Evolutionary conservation across 1,139 yeast genomes (phyloP), one percentile per base, ranked within the genome.

Genomic region (Candida glucosophila): DNA sequence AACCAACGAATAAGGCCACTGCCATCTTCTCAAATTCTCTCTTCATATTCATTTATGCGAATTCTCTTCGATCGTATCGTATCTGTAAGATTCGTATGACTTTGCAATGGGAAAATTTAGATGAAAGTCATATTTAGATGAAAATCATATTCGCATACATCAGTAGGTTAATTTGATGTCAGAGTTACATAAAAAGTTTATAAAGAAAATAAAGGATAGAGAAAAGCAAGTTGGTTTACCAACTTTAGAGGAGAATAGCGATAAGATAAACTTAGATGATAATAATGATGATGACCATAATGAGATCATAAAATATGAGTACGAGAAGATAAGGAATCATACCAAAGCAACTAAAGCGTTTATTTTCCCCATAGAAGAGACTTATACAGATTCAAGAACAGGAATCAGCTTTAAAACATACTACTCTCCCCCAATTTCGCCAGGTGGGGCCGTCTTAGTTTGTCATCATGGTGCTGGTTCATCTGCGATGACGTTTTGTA

Each of bases 391-490:
- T 22, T 23, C 25, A 6, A 25, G 27, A 22, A 25, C 28, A 5
- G 26, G 30, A 8, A 6, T 30, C 6, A 14, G 14, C 8, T 72
- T 83, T 47, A 72, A 75, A 32, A 70, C 77, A 0, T 82, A 77
- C 46, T 80, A 62, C 39, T 57, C 60, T 9, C 62, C 73, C 0
- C 90, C 95, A 0, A 29, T 41, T 3, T 29, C 43, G 2, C 25
- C 40, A 0, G 43, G 49, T 1, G 58, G 68, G 0, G 78, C 92
- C 0, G 44, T 85, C 2, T 73, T 81, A 37, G 55, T 88, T 2
- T 75, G 77, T 37, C 92, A 83, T 36, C 99, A 90, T 49, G 99
- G 99, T 4, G 96, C 96, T 1, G 98, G 97, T 1, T 86, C 96
- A 2, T 73, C 83, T 3, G 85, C 80, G 0, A 58, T 83, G 55